Base-by-base conservation (phyloP, 176 grass and related monocot genomes). In the Chloris gayana region DNA sequence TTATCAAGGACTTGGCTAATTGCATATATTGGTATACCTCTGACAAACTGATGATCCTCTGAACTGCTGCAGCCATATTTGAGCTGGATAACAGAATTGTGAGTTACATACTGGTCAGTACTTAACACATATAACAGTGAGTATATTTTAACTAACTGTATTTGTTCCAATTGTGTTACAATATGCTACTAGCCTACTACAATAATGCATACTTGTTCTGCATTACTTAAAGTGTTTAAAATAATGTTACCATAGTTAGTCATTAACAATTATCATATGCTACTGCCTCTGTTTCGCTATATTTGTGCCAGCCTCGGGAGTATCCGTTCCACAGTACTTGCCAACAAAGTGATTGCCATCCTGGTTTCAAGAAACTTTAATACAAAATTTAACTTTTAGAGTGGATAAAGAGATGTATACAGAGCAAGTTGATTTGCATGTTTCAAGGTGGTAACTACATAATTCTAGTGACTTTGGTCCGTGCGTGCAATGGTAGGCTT, bases 31-130 rank as follows among this genome's bases (percentile, higher is more conserved):
- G 97, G 97, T 84, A 99, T 95, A 49, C 97, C 97, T 93, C 97
- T 91, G 81, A 99, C 93, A 88, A 99, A 99, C 21, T 99, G 97
- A 89, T 99, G 97, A 50, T 99, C 97, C 85, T 99, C 97, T 60
- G 90, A 93, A 50, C 72, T 93, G 74, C 92, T 95, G 73, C 87
- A 87, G 47, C 97, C 97, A 82, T 96, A 95, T 80, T 99, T 95
- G 56, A 99, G 42, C 97, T 99, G 88, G 78, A 82, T 44, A 82
- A 67, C 61, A 68, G 13, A 77, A 77, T 77, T 17, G 22, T n/a
- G 15, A 76, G 45, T 46, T 53, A 70, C 29, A 85, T 24, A 53
- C 18, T 6, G 19, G 57, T 60, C 47, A 66, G 45, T 18, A 78
- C 17, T 33, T 15, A 67, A 27, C 49, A 50, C 76, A 75, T 64